Conservation (phyloP, 306 rosid species). For the Chamaecrista fasciculata region DNA sequence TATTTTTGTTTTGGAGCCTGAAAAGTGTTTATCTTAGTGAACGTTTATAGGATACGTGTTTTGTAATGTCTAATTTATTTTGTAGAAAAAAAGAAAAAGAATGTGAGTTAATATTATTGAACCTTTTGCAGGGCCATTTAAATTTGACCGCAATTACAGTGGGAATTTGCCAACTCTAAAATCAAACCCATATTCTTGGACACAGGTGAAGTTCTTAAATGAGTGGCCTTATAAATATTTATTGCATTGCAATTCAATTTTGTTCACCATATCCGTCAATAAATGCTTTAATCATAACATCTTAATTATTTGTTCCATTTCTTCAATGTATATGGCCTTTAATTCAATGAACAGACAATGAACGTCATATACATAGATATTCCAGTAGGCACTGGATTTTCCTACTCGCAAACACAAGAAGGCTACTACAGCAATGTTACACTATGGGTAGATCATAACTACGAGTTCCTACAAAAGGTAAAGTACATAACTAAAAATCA, state of each 20-base stretch:
- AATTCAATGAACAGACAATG: constrained; percentile 23
- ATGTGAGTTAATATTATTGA: too few relatives aligned
- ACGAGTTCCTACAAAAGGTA: constrained; percentile 45
- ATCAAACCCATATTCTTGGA: constrained; percentile 45
- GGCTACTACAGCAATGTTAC: constrained; percentile 31
- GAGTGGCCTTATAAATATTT: too few relatives aligned
- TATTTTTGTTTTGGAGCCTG: too few relatives aligned
- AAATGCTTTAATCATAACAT: not conserved
- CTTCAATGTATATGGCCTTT: too few relatives aligned
- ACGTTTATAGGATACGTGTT: too few relatives aligned
- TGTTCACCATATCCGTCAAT: too few relatives aligned
- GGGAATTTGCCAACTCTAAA: constrained; percentile 37
- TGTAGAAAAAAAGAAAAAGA: too few relatives aligned
- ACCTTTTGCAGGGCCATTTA: constrained; percentile 45
- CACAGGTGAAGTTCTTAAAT: constrained; percentile 18
- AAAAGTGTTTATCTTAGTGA: too few relatives aligned
- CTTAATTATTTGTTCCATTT: too few relatives aligned
- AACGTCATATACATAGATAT: constrained; percentile 47
- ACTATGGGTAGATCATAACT: constrained; percentile 25
- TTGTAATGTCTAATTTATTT: too few relatives aligned
- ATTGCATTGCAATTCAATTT: not conserved
- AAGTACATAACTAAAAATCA: not conserved
- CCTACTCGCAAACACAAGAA: constrained; percentile 27
- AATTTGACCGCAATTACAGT: constrained; percentile 11
- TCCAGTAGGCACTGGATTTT: constrained; percentile 52